Conservation (phyloP, 176 grass and related monocot species). For the Ananas comosus region DNA sequence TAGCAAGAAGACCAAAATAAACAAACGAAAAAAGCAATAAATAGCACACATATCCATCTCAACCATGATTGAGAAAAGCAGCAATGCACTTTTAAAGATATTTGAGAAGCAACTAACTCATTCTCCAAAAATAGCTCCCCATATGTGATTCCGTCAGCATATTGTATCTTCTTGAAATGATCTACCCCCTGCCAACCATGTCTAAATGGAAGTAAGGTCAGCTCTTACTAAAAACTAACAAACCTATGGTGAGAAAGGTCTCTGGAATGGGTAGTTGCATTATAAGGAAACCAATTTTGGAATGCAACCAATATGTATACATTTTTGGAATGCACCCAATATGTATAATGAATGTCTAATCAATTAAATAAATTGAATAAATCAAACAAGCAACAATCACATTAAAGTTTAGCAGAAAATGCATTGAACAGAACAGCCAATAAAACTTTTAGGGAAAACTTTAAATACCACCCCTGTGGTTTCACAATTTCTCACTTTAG, state of each 20-base stretch:
- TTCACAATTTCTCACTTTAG: no score
- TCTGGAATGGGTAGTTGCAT: not conserved
- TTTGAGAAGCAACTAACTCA: slow-evolving; percentile 44
- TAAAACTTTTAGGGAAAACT: no score
- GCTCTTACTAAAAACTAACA: slow-evolving; percentile 40
- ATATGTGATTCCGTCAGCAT: slow-evolving; percentile 81
- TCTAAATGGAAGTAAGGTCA: slow-evolving; percentile 84
- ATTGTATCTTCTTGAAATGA: slow-evolving; percentile 96
- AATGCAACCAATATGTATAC: no score
- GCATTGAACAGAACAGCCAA: no score
- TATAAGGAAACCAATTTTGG: no score
- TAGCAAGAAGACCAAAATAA: slow-evolving; percentile 11
- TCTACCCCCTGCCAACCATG: slow-evolving; percentile 70
- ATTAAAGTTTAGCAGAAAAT: no score
- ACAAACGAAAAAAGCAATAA: slow-evolving; percentile 18
- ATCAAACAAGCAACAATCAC: no score
- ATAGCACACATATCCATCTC: not conserved
- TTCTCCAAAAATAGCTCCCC: slow-evolving; percentile 96
- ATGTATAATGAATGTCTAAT: no score
- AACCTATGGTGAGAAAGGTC: slow-evolving; percentile 12
- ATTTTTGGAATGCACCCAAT: no score
- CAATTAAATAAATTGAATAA: no score
- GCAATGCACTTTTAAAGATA: not conserved
- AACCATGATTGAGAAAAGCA: slow-evolving; percentile 4
- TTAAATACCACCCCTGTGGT: no score